Percentiles rank a stretch among this genome's conserved stretches.
Conservation (phyloP, 192 early-diverging fungal species). For the Kappamyces sp. region DNA sequence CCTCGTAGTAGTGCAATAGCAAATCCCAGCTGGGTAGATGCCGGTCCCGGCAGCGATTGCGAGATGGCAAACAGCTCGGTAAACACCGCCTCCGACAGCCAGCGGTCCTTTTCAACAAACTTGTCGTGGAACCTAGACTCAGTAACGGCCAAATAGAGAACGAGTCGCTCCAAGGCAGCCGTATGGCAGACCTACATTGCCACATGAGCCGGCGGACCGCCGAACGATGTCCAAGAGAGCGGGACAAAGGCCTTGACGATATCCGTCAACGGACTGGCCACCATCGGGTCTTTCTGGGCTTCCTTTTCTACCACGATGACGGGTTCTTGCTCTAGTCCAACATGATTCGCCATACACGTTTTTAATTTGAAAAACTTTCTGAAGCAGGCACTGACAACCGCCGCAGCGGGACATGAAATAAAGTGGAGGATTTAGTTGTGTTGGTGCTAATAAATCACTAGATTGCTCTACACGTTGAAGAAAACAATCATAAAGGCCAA, state of each 20-base stretch:
- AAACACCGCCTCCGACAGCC: slow-evolving; percentile 51
- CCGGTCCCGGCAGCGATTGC: slow-evolving; percentile 56
- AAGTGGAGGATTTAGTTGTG: slow-evolving; percentile 11
- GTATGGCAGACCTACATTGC: slow-evolving; percentile 26
- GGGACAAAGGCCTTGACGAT: slow-evolving; percentile 36
- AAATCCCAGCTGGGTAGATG: slow-evolving; percentile 32
- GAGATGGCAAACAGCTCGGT: slow-evolving; percentile 61
- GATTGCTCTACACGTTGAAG: not conserved
- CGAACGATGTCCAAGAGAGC: slow-evolving; percentile 51
- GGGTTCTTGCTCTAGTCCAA: slow-evolving; percentile 3
- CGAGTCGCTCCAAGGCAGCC: slow-evolving; percentile 16
- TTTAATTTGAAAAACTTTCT: slow-evolving; percentile 12
- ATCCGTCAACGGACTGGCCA: slow-evolving; percentile 19
- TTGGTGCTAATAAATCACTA: slow-evolving; percentile 9
- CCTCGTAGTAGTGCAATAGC: slow-evolving; percentile 34
- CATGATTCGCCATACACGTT: slow-evolving; percentile 2
- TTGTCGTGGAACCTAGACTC: slow-evolving; percentile 32
- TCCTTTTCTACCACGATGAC: not conserved
- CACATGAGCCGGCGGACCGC: slow-evolving; percentile 52
- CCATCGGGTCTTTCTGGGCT: slow-evolving; percentile 11
- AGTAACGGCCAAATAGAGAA: not conserved
- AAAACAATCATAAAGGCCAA: slow-evolving; percentile 15
- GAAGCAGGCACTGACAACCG: not conserved
- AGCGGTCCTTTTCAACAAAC: slow-evolving; percentile 47
- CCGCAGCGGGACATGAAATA: slow-evolving; percentile 1